Conservation (phyloP, 108 stramenopile species). For the Cyclotella baltica region DNA sequence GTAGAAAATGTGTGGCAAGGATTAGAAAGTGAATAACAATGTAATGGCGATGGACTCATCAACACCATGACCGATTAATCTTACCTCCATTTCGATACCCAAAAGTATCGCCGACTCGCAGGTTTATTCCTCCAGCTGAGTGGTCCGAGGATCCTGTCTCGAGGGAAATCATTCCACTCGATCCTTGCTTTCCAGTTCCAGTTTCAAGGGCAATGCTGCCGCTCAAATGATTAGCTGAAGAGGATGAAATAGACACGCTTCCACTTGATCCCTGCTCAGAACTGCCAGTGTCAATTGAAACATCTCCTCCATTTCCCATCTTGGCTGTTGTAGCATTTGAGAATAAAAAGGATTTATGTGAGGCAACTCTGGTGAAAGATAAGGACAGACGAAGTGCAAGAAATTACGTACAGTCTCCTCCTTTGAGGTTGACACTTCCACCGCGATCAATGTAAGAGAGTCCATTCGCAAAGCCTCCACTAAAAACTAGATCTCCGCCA, state of each 20-base stretch:
- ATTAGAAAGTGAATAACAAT: too few relatives aligned
- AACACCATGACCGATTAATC: constrained; percentile 12
- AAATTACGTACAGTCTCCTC: constrained; percentile 39
- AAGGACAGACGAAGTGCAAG: neutral
- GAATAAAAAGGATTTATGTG: too few relatives aligned
- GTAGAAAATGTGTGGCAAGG: neutral
- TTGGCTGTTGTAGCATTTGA: constrained; percentile 33
- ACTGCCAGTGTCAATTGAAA: constrained; percentile 22
- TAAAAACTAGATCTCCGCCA: constrained; percentile 32
- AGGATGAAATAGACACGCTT: constrained; percentile 11
- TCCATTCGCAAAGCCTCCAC: constrained; percentile 43
- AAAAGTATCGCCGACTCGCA: constrained; percentile 45
- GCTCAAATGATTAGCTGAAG: constrained; percentile 23
- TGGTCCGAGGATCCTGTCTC: constrained; percentile 52
- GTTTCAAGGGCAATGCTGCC: neutral
- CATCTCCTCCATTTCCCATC: constrained; percentile 42
- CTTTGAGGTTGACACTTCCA: constrained; percentile 24
- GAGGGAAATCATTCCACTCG: constrained; percentile 19
- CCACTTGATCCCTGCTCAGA: constrained; percentile 34
- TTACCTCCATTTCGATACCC: constrained; percentile 54
- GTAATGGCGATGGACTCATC: too few relatives aligned
- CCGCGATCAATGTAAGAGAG: constrained; percentile 34
- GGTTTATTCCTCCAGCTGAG: constrained; percentile 53
- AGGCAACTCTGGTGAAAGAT: constrained; percentile 4
- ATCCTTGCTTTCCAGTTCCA: neutral